Evolutionary conservation across 139 green algal species (phyloP).

Genomic region (Dunaliella sp.): DNA sequence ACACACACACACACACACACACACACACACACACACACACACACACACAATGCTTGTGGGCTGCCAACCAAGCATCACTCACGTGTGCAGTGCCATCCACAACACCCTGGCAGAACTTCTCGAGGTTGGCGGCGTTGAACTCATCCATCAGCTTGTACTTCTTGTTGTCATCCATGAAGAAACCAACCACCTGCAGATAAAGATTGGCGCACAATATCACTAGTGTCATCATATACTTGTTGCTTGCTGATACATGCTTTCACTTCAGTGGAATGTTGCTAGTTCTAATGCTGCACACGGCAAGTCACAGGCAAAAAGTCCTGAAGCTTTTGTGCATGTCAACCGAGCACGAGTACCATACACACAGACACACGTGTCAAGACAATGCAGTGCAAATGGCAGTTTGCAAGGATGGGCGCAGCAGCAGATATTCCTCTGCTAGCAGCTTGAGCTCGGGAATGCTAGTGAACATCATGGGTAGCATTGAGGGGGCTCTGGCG

Average conservation of each 20-base stretch:
- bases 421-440: too few species aligned
- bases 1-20: too few species aligned
- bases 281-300: background rate
- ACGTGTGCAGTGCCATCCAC: conserved; percentile 46
- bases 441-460: too few species aligned
- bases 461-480: too few species aligned
- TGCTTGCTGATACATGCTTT: too few species aligned
- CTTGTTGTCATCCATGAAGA: conserved; percentile 64
- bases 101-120: conserved; percentile 54
- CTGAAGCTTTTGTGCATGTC: background rate
- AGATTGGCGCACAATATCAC: background rate
- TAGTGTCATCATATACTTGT: background rate
- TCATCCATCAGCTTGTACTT: conserved; percentile 55
- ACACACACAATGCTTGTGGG: too few species aligned
- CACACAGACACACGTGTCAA: too few species aligned
- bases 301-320: background rate
- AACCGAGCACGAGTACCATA: too few species aligned
- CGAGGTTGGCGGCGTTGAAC: conserved; percentile 45
- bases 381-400: too few species aligned
- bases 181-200: conserved; percentile 57
- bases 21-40: too few species aligned
- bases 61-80: background rate
- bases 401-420: too few species aligned
- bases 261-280: background rate
- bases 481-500: too few species aligned